Base-by-base conservation (phyloP, 352 stramenopile species). In the Lagenidium giganteum region DNA sequence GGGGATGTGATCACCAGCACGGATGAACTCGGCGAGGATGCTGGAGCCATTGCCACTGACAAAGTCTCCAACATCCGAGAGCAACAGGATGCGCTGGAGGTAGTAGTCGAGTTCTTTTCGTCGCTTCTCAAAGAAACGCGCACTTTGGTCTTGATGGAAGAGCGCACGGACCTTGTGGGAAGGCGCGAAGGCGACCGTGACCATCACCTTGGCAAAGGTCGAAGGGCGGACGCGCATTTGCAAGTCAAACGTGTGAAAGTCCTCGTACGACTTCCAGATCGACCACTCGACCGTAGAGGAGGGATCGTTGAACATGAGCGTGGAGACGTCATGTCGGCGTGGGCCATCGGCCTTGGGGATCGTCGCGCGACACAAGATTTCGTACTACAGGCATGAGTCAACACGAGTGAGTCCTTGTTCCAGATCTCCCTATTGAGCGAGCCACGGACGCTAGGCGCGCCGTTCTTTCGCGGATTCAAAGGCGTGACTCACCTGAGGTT, bases 71-170 rank as follows among this genome's bases (percentile, higher is more conserved):
- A 87, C 75, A 21, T 84, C 62, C 1, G 78, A 70, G 51, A 91
- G 84, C 36, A 86, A 57, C 58, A 91, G 70, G 33, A 91, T 83
- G 30, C 78, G 70, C 63, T 91, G 78, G 47, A 88, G 70, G 67
- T 87, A 91, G 36, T 88, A 87, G 51, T 91, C 78, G 25, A 91
- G 64, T 41, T 91, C 78, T 13, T 78, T 77, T 28, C 76, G 70
- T 11, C 78, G 72, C 57, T 80, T 86, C 42, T 91, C 75, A 1
- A 88, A 57, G 51, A 91, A 91, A 23, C 64, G 66, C 8, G 63
- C 32, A n/a, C 57, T 80, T 44, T 82, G 67, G 35, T 87, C 69
- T 39, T 88, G 77, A 41, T 82, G 63, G 55, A 91, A 88, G 50
- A 91, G 86, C 20, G 67, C 64, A 42, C 76, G 78, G 39, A 91